These are phyloP conservation scores for Cystobasidiopsis lactophilus DNA, from an alignment of 768 basidiomycete species.

Conservation along the genomic window DNA sequence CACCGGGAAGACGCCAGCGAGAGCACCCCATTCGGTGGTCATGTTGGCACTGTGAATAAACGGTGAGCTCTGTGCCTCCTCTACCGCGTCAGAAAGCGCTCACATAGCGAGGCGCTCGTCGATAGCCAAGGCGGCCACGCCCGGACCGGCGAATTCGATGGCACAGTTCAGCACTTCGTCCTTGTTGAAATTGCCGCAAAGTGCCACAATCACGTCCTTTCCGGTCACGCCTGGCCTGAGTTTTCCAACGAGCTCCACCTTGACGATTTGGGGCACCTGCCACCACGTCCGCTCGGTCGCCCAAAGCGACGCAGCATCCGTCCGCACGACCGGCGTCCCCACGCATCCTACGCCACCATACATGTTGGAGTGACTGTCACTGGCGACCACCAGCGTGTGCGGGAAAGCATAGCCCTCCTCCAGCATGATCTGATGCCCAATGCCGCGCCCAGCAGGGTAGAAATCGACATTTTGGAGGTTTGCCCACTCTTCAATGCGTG, in stretches of 20 bases:
- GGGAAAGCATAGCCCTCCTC: constrained; percentile 99
- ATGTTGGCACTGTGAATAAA: constrained; percentile 37
- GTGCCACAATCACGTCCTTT: constrained; percentile 91
- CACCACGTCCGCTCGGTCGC: constrained; percentile 98
- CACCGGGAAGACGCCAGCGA: constrained; percentile 83
- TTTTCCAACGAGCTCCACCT: constrained; percentile 65
- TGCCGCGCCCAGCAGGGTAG: constrained; percentile 90
- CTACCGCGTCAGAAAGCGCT: neutral
- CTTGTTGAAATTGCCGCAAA: constrained; percentile 84
- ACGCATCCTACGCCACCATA: constrained; percentile 95
- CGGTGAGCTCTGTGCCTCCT: constrained; percentile 99
- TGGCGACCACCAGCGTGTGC: constrained; percentile 60
- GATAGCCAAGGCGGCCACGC: constrained; percentile 49
- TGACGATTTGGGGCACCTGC: constrained; percentile 94
- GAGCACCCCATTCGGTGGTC: constrained; percentile 99
- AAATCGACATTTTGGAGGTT: constrained; percentile 69
- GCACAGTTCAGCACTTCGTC: constrained; percentile 94
- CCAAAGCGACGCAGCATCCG: constrained; percentile 49
- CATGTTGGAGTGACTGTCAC: constrained; percentile 43
- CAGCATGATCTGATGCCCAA: constrained; percentile 89
- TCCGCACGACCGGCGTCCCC: constrained; percentile 90
- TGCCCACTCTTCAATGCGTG: constrained; percentile 74
- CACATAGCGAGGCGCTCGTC: constrained; percentile 80
- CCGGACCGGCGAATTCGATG: constrained; percentile 85
- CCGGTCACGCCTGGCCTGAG: constrained; percentile 79